Evolutionary conservation across 2,329 filamentous ascomycete species (phyloP), one percentile per base, ranked within the genome.

Genomic region (Ascochyta clinopodiicola): DNA sequence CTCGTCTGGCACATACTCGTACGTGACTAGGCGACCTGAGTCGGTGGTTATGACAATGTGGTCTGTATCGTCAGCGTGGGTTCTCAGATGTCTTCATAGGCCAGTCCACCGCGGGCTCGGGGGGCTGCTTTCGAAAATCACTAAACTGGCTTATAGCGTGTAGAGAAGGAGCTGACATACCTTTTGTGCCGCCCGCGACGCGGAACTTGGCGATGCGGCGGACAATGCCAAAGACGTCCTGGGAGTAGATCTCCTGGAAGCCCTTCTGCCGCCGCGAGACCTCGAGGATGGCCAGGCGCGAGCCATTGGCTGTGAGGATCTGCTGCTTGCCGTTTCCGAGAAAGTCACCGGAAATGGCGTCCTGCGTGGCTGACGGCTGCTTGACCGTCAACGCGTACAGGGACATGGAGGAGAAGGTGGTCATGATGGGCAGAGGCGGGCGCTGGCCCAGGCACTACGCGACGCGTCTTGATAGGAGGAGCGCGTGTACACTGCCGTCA

Each of bases 341-440:
- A 78, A 98, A 98, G 80, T 98, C 94, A 68, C 95, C 96, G 57
- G 96, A 84, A 63, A 97, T 89, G 62, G 95, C 93, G 79, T 96
- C 90, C 45, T 89, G 92, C 71, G 96, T 87, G 57, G 92, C 90
- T 64, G 92, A 93, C 31, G 95, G 91, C 67, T 91, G 89, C 79
- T 97, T 92, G 72, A 99, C 88, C 67, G 95, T 98, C 81, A 99
- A 84, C 71, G 92, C 95, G 81, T 99, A 99, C 81, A 99, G 88
- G 77, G 97, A 97, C 92, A 97, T 96, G 77, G 94, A 94, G 64
- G 93, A 97, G 59, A 94, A 97, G 75, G 93, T 96, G 81, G 95
- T 94, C 95, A 98, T 98, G 75, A 56, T 82, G 79, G 75, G 73
- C 69, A 58, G 57, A 56, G 63, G 70, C 56, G 73, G 70, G 70